A percentile compares a stretch with the other conserved stretches of the same genome.
Evolutionary conservation across 1,139 yeast species (phyloP).

Genomic region (Nakaseomyces delphensis): DNA sequence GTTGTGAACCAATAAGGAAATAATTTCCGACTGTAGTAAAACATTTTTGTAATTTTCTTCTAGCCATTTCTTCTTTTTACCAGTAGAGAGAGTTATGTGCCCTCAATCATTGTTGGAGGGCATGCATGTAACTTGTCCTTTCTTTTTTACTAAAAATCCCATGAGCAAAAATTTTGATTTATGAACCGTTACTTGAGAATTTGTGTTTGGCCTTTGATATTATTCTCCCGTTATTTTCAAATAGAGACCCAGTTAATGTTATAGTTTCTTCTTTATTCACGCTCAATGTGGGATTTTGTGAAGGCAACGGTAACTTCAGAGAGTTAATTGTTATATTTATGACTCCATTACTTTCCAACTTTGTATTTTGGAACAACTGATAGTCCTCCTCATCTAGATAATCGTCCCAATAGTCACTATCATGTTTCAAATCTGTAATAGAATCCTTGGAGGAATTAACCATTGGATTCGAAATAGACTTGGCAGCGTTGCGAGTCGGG

Average conservation of each 20-base stretch:
- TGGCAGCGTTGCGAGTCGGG: conserved; percentile 10
- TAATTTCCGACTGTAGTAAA: no score
- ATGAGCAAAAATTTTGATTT: not conserved
- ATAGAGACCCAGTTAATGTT: conserved; percentile 10
- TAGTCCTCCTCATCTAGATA: conserved; percentile 26
- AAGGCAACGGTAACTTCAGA: conserved; percentile 3
- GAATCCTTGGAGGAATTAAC: not conserved
- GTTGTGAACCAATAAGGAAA: no score
- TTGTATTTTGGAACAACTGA: conserved; percentile 19
- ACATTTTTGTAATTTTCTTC: no score
- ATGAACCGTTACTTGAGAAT: conserved; percentile 8
- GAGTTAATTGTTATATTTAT: conserved; percentile 10
- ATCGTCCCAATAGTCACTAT: conserved; percentile 19
- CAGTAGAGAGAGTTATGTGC: no score
- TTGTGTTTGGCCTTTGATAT: conserved; percentile 4
- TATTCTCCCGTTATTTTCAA: conserved; percentile 7
- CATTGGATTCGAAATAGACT: not conserved
- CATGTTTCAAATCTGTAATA: not conserved
- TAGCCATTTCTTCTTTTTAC: no score
- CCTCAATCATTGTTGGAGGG: no score
- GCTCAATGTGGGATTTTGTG: not conserved
- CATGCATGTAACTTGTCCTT: no score
- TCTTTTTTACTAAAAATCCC: no score
- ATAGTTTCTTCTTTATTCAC: not conserved
- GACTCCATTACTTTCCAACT: conserved; percentile 19